Conservation (phyloP, 805 yeast species). For the Yarrowia osloensis region DNA sequence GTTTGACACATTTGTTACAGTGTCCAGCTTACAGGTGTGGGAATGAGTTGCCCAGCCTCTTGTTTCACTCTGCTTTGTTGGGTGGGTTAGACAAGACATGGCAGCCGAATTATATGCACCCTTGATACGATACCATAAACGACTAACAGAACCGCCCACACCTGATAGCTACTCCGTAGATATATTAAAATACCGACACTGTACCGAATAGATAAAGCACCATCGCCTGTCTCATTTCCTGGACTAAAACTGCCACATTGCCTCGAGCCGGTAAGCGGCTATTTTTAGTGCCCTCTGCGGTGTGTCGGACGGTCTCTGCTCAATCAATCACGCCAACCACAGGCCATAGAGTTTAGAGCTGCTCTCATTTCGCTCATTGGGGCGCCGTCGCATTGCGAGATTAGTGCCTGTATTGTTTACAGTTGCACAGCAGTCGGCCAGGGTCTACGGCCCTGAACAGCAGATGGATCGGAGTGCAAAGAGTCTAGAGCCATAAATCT, state of each 20-base stretch:
- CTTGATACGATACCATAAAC: neutral
- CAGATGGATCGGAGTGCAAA: neutral
- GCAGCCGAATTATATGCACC: neutral
- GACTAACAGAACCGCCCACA: neutral
- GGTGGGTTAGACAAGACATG: neutral
- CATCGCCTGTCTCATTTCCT: neutral
- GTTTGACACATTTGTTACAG: neutral
- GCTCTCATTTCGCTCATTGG: conserved; percentile 27
- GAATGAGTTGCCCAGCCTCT: neutral
- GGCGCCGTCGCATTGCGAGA: conserved; percentile 22
- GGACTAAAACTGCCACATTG: neutral
- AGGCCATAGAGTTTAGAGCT: conserved; percentile 8
- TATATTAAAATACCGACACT: neutral
- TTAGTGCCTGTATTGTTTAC: conserved; percentile 14
- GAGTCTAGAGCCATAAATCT: neutral
- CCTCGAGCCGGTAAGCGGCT: neutral
- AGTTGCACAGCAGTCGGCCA: neutral
- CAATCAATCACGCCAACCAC: neutral
- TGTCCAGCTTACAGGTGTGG: neutral
- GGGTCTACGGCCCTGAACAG: neutral
- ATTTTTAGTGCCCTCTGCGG: neutral
- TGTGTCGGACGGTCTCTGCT: neutral
- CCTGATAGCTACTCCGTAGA: too few species aligned
- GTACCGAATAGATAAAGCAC: neutral
- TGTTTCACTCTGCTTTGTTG: conserved; percentile 15